Percentiles rank a stretch among this genome's conserved stretches.
phyloP scores from a whole-genome alignment of 2,329 filamentous ascomycete species.

The Microdochium trichocladiopsis region DNA sequence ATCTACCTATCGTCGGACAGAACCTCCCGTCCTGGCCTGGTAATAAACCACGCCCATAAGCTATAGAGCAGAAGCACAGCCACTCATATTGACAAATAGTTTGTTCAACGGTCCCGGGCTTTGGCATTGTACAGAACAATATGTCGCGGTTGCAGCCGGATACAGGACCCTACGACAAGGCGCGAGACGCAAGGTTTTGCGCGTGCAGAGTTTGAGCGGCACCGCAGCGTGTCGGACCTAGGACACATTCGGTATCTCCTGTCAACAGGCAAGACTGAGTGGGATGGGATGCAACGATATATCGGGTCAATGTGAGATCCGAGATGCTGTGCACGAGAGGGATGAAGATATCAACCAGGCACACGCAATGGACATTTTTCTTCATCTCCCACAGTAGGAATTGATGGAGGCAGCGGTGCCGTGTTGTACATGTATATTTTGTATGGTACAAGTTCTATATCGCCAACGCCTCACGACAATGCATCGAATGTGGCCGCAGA shows the following conservation, averaged over 20 bases:
- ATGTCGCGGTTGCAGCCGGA: slow-evolving; percentile 44
- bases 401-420: background rate
- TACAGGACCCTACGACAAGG: slow-evolving; percentile 41
- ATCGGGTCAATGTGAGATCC: slow-evolving; percentile 38
- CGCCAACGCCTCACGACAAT: too few species aligned
- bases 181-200: slow-evolving; percentile 50
- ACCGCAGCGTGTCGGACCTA: slow-evolving; percentile 47
- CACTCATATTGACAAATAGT: slow-evolving; percentile 15
- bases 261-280: slow-evolving; percentile 59
- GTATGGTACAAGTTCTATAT: too few species aligned
- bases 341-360: background rate
- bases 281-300: slow-evolving; percentile 55
- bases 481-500: too few species aligned
- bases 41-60: too few species aligned
- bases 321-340: too few species aligned
- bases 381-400: too few species aligned
- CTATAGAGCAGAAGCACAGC: background rate
- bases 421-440: background rate
- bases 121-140: slow-evolving; percentile 52
- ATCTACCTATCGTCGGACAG: background rate
- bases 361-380: too few species aligned
- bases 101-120: slow-evolving; percentile 48
- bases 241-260: slow-evolving; percentile 55
- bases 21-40: too few species aligned
- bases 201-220: slow-evolving; percentile 54